Base-by-base conservation (phyloP, 2,329 filamentous ascomycete species). In the Colletotrichum viniferum region DNA sequence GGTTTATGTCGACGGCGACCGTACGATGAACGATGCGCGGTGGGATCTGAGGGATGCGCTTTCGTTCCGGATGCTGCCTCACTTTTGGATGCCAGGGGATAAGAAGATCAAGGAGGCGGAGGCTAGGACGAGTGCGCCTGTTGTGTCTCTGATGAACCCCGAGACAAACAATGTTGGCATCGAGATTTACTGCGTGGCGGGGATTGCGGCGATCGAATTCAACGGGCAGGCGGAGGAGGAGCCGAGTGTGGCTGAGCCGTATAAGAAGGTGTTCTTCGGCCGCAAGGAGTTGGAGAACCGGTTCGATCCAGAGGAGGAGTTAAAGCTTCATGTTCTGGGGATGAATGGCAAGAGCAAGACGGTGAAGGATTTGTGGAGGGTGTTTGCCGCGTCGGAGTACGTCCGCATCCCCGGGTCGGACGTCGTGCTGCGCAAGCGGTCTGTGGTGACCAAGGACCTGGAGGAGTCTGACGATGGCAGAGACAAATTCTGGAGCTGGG, bases 31-130 rank as follows among this genome's bases (percentile, higher is more conserved):
- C 78, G 91, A 94, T 80, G 94, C 92, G 78, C 85, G 84, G 34
- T 95, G 93, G 93, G 92, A 94, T 81, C 85, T 93, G 70, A 85
- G 93, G 18, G 93, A 95, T 81, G 88, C 88, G 43, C 85, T 95
- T 38, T 90, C 92, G 30, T 94, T 95, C 84, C 88, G 91, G 69
- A 91, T 91, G 78, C 91, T 94, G 78, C 90, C 92, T 24, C 93
- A 92, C 81, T 95, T 95, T 85, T 87, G 88, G 72, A 86, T 93
- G 62, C 92, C 93, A 1, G 88, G 88, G 24, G 94, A 95, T 78
- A 79, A 83, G 5, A 81, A 86, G 12, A 81, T 82, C 1, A 48
- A 21, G 28, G 21, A 78, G 43, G 24, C 61, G 36, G 12, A 63
- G 63, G 32, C 77, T 64, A n/a, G 77, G 73, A 61, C 78, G 75